Base-by-base conservation (phyloP, 176 grass and related monocot genomes). In the Oryza rufipogon region DNA sequence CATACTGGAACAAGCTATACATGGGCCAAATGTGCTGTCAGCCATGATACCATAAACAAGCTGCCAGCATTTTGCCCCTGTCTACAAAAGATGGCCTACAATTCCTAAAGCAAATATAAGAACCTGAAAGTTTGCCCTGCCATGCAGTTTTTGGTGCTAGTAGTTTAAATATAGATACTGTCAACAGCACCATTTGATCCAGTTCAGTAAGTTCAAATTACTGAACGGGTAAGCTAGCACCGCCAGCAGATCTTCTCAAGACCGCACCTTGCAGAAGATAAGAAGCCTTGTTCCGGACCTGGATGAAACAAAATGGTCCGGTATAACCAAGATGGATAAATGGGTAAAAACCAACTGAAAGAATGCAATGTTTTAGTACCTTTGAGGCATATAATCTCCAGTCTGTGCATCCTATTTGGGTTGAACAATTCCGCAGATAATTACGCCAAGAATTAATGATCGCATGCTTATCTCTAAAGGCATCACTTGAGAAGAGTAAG, bases 211-310 rank as follows among this genome's bases (percentile, higher is more conserved):
- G 30, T 49, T 68, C 26, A 12, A 5, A 17, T 68, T 11, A 83
- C 79, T 42, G 5, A 12, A 39, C 26, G 68, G 26, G 67, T 65
- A 28, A 16, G 11, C 28, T 78, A 73, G 15, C 46, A 61, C 15
- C 11, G 10, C 76, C 78, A 90, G 73, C 66, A 64, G 66, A 33
- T 83, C 66, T 86, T 84, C 74, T 91, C 3, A 71, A 60, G 11
- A 75, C 77, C 33, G 81, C 81, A 51, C 86, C 85, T 83, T 98
- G 96, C 60, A 98, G 85, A 80, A 93, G 85, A 74, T 98, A 95
- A 1, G 93, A 93, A 78, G 93, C 96, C 85, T 90, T 98, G 74
- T 92, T 92, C 4, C 96, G 76, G n/a, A 90, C 96, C 96, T 98
- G 66, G 60, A 71, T 54, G 0, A 12, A 85, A 22, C 12, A 76